Percentiles rank a stretch among this genome's conserved stretches.
Evolutionary conservation across 1,284 basidiomycete species (phyloP).

Genomic region (Leccinum subrobustum): DNA sequence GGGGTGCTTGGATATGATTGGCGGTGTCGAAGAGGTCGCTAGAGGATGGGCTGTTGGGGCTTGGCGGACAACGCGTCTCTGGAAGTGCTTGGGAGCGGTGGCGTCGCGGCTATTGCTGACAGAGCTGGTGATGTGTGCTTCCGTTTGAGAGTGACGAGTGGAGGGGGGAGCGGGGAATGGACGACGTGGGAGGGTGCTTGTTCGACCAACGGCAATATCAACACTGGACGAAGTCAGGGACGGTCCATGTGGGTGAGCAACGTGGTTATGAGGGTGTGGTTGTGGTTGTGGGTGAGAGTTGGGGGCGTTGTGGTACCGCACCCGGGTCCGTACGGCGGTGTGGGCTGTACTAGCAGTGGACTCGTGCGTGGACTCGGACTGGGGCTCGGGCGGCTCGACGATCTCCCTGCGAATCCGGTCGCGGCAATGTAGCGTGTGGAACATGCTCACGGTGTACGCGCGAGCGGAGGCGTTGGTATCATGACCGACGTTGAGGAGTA

Average conservation of each 20-base stretch:
- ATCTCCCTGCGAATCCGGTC: too few relatives aligned
- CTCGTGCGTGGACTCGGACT: too few relatives aligned
- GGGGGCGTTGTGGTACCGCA: conserved; percentile 23
- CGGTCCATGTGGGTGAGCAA: conserved; percentile 30
- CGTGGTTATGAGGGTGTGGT: conserved; percentile 22
- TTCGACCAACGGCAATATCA: conserved; percentile 28
- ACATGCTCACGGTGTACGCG: too few relatives aligned
- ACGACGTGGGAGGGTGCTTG: conserved; percentile 9
- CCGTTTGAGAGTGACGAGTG: conserved; percentile 44
- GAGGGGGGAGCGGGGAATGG: conserved; percentile 23
- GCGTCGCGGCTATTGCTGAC: conserved; percentile 9
- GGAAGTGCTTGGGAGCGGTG: conserved; percentile 6
- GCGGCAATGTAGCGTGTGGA: too few relatives aligned
- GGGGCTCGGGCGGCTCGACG: too few relatives aligned
- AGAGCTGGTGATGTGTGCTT: conserved; percentile 34
- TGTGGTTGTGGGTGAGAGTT: conserved; percentile 24
- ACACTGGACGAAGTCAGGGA: conserved; percentile 29
- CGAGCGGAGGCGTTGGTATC: too few relatives aligned
- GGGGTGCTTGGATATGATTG: conserved; percentile 5
- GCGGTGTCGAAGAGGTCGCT: conserved; percentile 19
- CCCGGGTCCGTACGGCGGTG: too few relatives aligned
- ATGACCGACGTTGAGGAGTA: too few relatives aligned
- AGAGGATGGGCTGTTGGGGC: conserved; percentile 18
- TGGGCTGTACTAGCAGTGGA: too few relatives aligned
- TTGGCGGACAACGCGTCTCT: conserved; percentile 16